Conservation (phyloP, 495 filamentous ascomycete genomes). For the Chaetomium tenue region DNA sequence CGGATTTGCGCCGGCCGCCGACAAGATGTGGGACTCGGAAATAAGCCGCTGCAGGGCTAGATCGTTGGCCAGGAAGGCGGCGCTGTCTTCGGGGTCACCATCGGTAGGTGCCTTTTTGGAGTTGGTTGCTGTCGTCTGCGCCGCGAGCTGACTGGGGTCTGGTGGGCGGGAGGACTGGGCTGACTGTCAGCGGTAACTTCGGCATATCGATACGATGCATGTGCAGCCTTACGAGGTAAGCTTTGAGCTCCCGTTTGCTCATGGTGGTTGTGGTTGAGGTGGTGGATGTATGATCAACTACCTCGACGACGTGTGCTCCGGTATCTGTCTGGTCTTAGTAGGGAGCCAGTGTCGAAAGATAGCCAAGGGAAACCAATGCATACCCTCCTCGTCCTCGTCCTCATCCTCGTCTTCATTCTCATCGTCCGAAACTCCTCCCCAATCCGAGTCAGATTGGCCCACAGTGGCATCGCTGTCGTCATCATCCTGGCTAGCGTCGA, state of each 20-base stretch:
- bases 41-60: conserved; percentile 86
- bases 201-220: neutral
- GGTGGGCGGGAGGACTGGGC: conserved; percentile 46
- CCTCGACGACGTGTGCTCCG: conserved; percentile 47
- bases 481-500: conserved; percentile 30
- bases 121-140: conserved; percentile 26
- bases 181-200: conserved; percentile 11
- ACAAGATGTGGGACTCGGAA: conserved; percentile 87
- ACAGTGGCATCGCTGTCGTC: conserved; percentile 25
- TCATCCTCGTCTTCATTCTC: conserved; percentile 34
- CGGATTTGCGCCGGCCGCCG: conserved; percentile 59
- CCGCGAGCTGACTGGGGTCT: conserved; percentile 28
- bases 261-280: conserved; percentile 40
- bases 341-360: neutral
- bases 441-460: conserved; percentile 53
- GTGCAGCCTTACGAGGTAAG: conserved; percentile 64
- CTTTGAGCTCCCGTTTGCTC: conserved; percentile 68
- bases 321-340: conserved; percentile 12
- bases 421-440: conserved; percentile 61
- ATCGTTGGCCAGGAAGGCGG: conserved; percentile 76
- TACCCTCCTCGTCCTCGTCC: conserved; percentile 27
- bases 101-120: conserved; percentile 37
- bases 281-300: conserved; percentile 60
- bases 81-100: conserved; percentile 51
- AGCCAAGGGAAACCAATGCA: neutral